These are phyloP conservation scores for Rachicladosporium sp. DNA, from an alignment of 2,329 filamentous ascomycete genomes.

Conservation along the genomic window DNA sequence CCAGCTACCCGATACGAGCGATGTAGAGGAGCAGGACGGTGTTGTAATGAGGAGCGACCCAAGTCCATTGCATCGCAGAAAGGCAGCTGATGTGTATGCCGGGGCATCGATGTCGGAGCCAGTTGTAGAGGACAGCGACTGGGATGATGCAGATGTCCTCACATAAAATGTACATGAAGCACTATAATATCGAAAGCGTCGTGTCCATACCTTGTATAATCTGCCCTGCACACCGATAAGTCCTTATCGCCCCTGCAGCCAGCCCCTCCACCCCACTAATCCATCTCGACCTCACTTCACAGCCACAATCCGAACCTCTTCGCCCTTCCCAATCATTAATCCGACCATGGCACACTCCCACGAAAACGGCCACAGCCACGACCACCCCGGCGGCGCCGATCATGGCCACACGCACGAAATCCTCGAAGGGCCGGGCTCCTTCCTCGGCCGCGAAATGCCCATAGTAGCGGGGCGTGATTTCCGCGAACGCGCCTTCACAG, in stretches of 20 bases:
- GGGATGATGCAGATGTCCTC: constrained; percentile 32
- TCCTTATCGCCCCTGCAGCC: too few relatives aligned
- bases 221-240: too few relatives aligned
- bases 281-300: too few relatives aligned
- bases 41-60: constrained; percentile 1
- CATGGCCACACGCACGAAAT: constrained; percentile 96
- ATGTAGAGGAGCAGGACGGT: constrained; percentile 1
- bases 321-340: too few relatives aligned
- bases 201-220: too few relatives aligned
- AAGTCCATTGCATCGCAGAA: background rate
- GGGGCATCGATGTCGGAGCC: constrained; percentile 9
- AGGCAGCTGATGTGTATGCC: constrained; percentile 14
- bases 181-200: too few relatives aligned
- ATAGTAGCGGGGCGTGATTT: constrained; percentile 80
- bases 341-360: constrained; percentile 26
- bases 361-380: constrained; percentile 35
- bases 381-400: constrained; percentile 41
- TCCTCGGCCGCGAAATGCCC: constrained; percentile 81
- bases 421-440: constrained; percentile 85
- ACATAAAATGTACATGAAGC: too few relatives aligned
- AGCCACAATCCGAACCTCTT: too few relatives aligned
- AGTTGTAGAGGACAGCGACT: constrained; percentile 45
- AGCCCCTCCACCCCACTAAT: too few relatives aligned
- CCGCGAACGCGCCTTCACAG: constrained; percentile 79
- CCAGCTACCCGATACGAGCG: constrained; percentile 10